Conservation (phyloP, 2,329 filamentous ascomycete species). For the Nigrospora oryzae region DNA sequence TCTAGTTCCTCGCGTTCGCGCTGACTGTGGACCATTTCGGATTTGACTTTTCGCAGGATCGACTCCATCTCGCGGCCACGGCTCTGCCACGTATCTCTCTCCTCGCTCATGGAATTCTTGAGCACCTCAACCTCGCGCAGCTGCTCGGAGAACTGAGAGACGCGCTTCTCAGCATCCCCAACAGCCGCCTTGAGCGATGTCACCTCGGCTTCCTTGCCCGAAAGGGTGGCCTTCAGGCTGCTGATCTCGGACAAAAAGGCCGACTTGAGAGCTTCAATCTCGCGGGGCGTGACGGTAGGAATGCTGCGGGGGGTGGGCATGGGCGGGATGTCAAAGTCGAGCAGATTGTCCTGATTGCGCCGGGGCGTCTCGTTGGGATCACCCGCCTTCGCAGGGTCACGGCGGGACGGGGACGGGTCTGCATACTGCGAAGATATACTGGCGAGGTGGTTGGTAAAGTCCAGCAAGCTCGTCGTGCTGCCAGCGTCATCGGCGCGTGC, state of each 20-base stretch:
- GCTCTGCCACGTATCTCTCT: constrained; percentile 77
- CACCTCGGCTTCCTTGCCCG: constrained; percentile 88
- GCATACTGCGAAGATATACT: constrained; percentile 15
- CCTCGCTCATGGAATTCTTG: constrained; percentile 64
- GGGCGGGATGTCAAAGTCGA: constrained; percentile 91
- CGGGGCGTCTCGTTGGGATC: constrained; percentile 32
- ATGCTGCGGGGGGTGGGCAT: constrained; percentile 87
- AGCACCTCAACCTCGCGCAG: constrained; percentile 67
- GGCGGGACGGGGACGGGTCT: constrained; percentile 31
- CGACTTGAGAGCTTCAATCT: constrained; percentile 88
- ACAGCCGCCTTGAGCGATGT: constrained; percentile 80
- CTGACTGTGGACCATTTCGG: constrained; percentile 71
- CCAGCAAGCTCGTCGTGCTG: constrained; percentile 70
- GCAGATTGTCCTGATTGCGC: constrained; percentile 56
- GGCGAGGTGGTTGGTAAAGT: constrained; percentile 71
- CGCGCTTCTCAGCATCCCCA: constrained; percentile 82
- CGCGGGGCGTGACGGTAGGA: constrained; percentile 82
- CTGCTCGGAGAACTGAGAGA: constrained; percentile 77
- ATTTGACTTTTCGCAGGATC: constrained; percentile 69
- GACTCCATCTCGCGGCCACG: constrained; percentile 79
- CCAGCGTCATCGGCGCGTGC: constrained; percentile 30
- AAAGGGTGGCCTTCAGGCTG: constrained; percentile 83
- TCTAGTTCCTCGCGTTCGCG: constrained; percentile 74
- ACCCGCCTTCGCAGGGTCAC: constrained; percentile 35
- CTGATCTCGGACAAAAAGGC: constrained; percentile 87